These are phyloP conservation scores for Penicillium capsulatum DNA, from an alignment of 2,329 filamentous ascomycete species.

Conservation along the genomic window DNA sequence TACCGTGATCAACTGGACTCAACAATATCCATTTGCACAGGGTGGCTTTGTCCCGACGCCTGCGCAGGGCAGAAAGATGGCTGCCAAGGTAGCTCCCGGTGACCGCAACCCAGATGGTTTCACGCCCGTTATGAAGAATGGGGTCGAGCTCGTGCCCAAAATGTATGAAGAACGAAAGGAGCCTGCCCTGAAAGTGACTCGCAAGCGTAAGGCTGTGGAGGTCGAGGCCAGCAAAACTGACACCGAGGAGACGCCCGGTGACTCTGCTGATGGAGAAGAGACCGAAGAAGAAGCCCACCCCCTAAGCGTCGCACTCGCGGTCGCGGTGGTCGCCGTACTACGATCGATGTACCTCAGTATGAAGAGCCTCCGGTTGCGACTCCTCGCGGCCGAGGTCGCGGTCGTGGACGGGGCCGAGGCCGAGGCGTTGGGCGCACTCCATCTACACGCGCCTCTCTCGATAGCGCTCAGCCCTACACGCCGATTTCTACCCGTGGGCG, in stretches of 20 bases:
- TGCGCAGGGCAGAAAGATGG: conserved; percentile 40
- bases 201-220: conserved; percentile 38
- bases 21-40: conserved; percentile 56
- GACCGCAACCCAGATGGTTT: conserved; percentile 44
- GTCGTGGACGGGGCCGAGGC: conserved; percentile 31
- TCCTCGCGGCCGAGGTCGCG: conserved; percentile 21
- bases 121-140: conserved; percentile 35
- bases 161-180: conserved; percentile 32
- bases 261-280: conserved; percentile 22
- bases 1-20: conserved; percentile 20
- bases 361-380: conserved; percentile 15
- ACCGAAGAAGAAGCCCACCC: conserved; percentile 28
- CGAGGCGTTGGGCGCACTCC: conserved; percentile 24
- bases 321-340: conserved; percentile 24
- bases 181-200: conserved; percentile 29
- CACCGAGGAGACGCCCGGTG: conserved; percentile 26
- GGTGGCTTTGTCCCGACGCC: conserved; percentile 45
- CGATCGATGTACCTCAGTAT: conserved; percentile 21
- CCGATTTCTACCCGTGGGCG: conserved; percentile 20
- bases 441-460: conserved; percentile 21
- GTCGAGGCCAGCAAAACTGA: conserved; percentile 29
- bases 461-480: conserved; percentile 15
- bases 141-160: conserved; percentile 36
- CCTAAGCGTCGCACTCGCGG: conserved; percentile 33
- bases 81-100: conserved; percentile 31